Evolutionary conservation across 805 yeast genomes (phyloP).

Genomic region (Candida suzukii): DNA sequence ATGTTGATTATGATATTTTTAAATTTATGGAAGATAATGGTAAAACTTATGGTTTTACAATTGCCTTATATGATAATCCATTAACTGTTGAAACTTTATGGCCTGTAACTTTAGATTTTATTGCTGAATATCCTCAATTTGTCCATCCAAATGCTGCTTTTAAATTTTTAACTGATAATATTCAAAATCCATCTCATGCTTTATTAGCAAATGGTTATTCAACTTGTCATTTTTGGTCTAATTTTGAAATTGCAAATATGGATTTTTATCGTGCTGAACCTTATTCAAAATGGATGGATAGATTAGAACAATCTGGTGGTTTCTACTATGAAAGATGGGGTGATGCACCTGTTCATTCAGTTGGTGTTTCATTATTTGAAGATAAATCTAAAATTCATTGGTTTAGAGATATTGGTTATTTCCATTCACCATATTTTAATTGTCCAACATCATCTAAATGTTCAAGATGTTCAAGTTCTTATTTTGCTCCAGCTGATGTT

Average conservation of each 20-base stretch:
- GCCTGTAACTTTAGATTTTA: slow-evolving; percentile 60
- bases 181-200: slow-evolving; percentile 41
- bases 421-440: slow-evolving; percentile 66
- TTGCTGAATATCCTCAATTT: slow-evolving; percentile 53
- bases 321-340: slow-evolving; percentile 93
- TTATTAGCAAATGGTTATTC: slow-evolving; percentile 38
- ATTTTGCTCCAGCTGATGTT: slow-evolving; percentile 27
- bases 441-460: slow-evolving; percentile 67
- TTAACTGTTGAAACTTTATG: slow-evolving; percentile 59
- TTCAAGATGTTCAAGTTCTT: slow-evolving; percentile 24
- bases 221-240: slow-evolving; percentile 82
- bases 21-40: slow-evolving; percentile 62
- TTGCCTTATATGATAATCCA: slow-evolving; percentile 66
- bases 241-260: slow-evolving; percentile 80
- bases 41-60: slow-evolving; percentile 70
- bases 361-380: slow-evolving; percentile 68
- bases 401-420: slow-evolving; percentile 81
- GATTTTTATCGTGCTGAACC: slow-evolving; percentile 71
- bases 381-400: slow-evolving; percentile 70
- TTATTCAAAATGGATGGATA: slow-evolving; percentile 58
- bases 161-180: slow-evolving; percentile 46
- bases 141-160: slow-evolving; percentile 52
- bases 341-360: slow-evolving; percentile 83
- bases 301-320: slow-evolving; percentile 68
- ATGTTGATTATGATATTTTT: slow-evolving; percentile 70